Percentiles rank a stretch among this genome's conserved stretches.
These are phyloP conservation scores for Aspergillus jensenii DNA, from an alignment of 2,329 filamentous ascomycete genomes.

Conservation along the genomic window DNA sequence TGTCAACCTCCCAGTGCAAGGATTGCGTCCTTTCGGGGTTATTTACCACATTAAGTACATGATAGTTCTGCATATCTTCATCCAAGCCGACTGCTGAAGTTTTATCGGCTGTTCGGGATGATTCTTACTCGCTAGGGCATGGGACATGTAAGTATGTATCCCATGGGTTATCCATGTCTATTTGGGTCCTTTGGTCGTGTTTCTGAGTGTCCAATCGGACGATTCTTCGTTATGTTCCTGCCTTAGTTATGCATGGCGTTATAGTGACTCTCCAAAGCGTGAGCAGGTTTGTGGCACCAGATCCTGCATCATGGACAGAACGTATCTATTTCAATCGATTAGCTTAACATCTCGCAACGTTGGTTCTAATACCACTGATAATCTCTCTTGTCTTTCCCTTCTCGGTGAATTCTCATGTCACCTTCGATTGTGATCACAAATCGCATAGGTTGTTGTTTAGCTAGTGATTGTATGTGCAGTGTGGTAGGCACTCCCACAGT, in stretches of 20 bases:
- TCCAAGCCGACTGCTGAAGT: not conserved
- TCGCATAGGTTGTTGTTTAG: too few species aligned
- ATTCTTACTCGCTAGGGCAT: not conserved
- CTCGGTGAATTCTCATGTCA: too few species aligned
- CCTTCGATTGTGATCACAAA: too few species aligned
- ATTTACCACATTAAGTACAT: too few species aligned
- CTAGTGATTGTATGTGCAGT: too few species aligned
- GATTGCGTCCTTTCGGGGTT: too few species aligned
- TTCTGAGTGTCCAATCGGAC: not conserved
- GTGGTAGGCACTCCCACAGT: too few species aligned
- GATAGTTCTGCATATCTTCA: not conserved
- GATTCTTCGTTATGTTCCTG: not conserved
- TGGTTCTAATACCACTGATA: too few species aligned
- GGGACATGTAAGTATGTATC: not conserved
- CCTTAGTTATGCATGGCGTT: not conserved
- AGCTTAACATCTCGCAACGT: not conserved
- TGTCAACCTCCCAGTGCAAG: too few species aligned
- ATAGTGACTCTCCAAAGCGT: not conserved
- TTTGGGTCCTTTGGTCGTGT: not conserved
- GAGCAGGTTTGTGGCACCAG: not conserved
- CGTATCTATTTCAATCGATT: not conserved
- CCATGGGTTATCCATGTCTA: not conserved
- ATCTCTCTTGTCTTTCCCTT: too few species aligned
- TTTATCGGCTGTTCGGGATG: not conserved
- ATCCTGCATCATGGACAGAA: not conserved